These are phyloP conservation scores for Pseudomassariella vexata DNA, from an alignment of 2,329 filamentous ascomycete genomes.

Conservation along the genomic window DNA sequence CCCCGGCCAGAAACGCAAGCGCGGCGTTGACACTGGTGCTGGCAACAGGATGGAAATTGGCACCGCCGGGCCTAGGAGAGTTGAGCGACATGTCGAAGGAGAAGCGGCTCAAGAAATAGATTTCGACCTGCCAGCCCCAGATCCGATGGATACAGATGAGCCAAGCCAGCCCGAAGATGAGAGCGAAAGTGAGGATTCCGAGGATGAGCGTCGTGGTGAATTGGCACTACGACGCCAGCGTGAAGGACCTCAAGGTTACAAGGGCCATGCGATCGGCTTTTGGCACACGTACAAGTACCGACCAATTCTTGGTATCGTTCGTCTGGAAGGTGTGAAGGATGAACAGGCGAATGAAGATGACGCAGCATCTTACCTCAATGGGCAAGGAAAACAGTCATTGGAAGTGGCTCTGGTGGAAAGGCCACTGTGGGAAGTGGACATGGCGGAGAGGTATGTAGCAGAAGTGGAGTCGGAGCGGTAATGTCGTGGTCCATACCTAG, in stretches of 20 bases:
- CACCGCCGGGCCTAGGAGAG: conserved; percentile 22
- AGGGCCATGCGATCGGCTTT: conserved; percentile 27
- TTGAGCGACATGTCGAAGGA: conserved; percentile 16
- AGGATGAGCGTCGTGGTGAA: conserved; percentile 25
- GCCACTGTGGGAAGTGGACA: conserved; percentile 75
- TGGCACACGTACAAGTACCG: conserved; percentile 94
- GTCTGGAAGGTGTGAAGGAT: conserved; percentile 28
- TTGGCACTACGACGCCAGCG: conserved; percentile 21
- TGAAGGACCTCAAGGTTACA: conserved; percentile 19
- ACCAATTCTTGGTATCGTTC: conserved; percentile 73
- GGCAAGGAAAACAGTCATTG: conserved; percentile 31
- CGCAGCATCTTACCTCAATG: conserved; percentile 4
- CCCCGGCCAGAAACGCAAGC: conserved; percentile 44
- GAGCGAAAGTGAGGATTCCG: conserved; percentile 26
- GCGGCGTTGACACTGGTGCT: conserved; percentile 44
- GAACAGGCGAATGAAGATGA: conserved; percentile 19
- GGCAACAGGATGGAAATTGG: conserved; percentile 46
- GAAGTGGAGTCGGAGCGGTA: conserved; percentile 47
- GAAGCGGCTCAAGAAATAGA: conserved; percentile 18
- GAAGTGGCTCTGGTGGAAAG: conserved; percentile 89
- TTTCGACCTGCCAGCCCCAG: conserved; percentile 15
- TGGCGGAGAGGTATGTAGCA: conserved; percentile 65
- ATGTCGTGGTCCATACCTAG: conserved; percentile 9
- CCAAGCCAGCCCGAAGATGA: conserved; percentile 19
- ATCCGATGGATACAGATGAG: conserved; percentile 24